Evolutionary conservation across 768 basidiomycete species (phyloP), one percentile per base, ranked within the genome.

Genomic region (Boletus tomentosulus): DNA sequence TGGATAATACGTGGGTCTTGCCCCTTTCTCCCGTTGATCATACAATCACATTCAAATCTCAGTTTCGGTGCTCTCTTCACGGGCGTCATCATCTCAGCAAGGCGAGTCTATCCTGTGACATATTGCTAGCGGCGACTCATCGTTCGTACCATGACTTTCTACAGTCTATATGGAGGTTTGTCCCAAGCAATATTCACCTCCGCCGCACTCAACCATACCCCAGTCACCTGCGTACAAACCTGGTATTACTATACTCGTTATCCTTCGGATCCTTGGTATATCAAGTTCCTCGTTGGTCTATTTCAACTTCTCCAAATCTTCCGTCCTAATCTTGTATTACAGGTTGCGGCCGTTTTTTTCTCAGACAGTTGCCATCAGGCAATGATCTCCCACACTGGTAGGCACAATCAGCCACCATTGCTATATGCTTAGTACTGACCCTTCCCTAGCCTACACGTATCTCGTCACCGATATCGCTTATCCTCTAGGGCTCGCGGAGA

Each of bases 311-410:
- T 22, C 27, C 16, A 12, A 46, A 51, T 3, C 19, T 31, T 7
- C 24, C 8, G 15, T 35, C 15, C 13, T 25, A 35, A 65, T 19
- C 15, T 19, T 27, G 28, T 12, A 6, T 30, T 11, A 15, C 50
- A 84, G 83, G 83, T 85, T 22, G 73, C 68, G 33, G 71, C 70
- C 10, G 80, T 81, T 11, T 75, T 83, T 66, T 0, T 74, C 1
- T 83, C 78, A 46, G 83, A 85, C 58, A 78, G 76, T 0, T 62
- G 78, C 3, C 83, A 85, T 54, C 83, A 85, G 59, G 74, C 69
- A 4, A 63, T 84, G 47, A 83, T 85, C 56, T 74, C 78, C 1
- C 82, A 84, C 56, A 74, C 78, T 3, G 71, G 83, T 77, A 60
- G 41, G 71, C 57, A 28, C 22, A 41, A 16, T 35, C 11, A 15